Evolutionary conservation across 2,329 filamentous ascomycete genomes (phyloP).

Genomic region (Verticillium albo-atrum): DNA sequence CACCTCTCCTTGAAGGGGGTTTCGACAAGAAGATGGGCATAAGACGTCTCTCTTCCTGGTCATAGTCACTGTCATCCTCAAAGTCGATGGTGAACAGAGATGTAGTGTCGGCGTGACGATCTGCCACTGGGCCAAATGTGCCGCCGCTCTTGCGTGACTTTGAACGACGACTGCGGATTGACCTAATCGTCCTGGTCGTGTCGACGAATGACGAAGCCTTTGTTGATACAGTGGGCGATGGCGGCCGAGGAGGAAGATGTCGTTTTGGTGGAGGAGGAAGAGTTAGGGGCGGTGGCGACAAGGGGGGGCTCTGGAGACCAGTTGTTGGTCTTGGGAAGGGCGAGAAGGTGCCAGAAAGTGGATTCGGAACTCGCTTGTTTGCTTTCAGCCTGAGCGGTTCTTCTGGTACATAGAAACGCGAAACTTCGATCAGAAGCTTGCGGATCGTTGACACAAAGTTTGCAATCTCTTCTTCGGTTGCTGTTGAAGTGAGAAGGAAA

Average conservation of each 20-base stretch:
- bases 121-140: neutral
- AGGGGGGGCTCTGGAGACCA: conserved; percentile 5
- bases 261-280: neutral
- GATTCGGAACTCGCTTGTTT: conserved; percentile 18
- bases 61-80: conserved; percentile 35
- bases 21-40: conserved; percentile 45
- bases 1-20: conserved; percentile 28
- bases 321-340: conserved; percentile 19
- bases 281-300: conserved; percentile 4
- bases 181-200: conserved; percentile 23
- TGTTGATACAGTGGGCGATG: conserved; percentile 12
- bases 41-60: conserved; percentile 44
- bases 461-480: conserved; percentile 48
- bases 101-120: conserved; percentile 5
- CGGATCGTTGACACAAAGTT: conserved; percentile 50
- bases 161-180: conserved; percentile 22
- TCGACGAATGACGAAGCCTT: conserved; percentile 28
- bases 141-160: conserved; percentile 18
- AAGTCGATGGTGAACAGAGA: conserved; percentile 31
- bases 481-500: conserved; percentile 51
- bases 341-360: conserved; percentile 23
- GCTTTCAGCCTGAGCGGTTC: conserved; percentile 9
- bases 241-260: conserved; percentile 1
- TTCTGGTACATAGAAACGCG: conserved; percentile 41
- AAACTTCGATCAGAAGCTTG: conserved; percentile 40